These are phyloP conservation scores for Suillus decipiens DNA, from an alignment of 768 basidiomycete genomes.

Conservation along the genomic window DNA sequence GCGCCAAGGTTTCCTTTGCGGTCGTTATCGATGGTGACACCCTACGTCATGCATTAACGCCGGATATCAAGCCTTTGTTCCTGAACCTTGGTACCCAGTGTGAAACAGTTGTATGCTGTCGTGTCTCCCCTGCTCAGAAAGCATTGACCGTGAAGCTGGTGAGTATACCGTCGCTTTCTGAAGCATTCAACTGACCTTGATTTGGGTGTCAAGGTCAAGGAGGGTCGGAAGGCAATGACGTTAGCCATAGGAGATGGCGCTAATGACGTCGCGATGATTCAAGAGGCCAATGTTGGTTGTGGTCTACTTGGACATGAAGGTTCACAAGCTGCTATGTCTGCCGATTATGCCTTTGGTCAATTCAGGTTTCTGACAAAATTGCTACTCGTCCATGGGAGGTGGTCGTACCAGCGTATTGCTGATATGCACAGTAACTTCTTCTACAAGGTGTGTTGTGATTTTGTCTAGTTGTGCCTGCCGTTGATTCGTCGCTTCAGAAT, in stretches of 20 bases:
- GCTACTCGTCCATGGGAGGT: constrained; percentile 91
- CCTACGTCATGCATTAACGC: constrained; percentile 74
- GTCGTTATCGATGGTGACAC: constrained; percentile 98
- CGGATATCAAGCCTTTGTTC: constrained; percentile 82
- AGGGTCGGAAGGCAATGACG: constrained; percentile 95
- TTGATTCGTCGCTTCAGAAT: constrained; percentile 49
- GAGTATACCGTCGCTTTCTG: constrained; percentile 26
- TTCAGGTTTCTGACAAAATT: constrained; percentile 93
- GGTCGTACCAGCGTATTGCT: constrained; percentile 95
- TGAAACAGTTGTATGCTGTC: constrained; percentile 97
- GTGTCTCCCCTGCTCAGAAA: constrained; percentile 97
- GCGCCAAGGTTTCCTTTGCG: constrained; percentile 77
- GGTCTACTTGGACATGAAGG: constrained; percentile 94
- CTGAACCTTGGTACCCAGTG: constrained; percentile 93
- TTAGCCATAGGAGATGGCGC: constrained; percentile 96
- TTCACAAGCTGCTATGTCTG: constrained; percentile 98
- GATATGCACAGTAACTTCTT: constrained; percentile 99
- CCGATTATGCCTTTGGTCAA: constrained; percentile 97
- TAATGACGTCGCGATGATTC: constrained; percentile 99
- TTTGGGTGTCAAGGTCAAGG: constrained; percentile 68
- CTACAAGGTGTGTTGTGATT: constrained; percentile 72
- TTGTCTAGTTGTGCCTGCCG: neutral
- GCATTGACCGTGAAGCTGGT: constrained; percentile 95
- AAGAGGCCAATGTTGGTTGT: constrained; percentile 97
- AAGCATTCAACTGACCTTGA: constrained; percentile 13